Base-by-base conservation (phyloP, 345 rosid genomes). In the Boechera retrofracta region DNA sequence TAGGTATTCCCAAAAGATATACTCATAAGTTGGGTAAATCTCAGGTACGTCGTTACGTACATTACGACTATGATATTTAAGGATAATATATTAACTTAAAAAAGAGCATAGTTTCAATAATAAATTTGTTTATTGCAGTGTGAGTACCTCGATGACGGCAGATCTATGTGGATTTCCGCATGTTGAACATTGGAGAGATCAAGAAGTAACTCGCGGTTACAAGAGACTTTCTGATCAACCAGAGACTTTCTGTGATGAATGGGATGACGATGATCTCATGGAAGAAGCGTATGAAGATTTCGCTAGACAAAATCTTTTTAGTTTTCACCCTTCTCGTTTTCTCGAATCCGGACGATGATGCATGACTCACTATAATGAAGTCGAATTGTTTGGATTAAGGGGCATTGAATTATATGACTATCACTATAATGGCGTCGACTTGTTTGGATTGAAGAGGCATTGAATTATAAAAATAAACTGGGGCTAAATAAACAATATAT, bases 1-100 rank as follows among this genome's bases (percentile, higher is more conserved):
- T 83, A 29, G 83, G 87, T 31, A 47, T 70, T 58, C 93, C 97
- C 6, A 86, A 88, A 71, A 82, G 85, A 52, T 76, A 87, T 62
- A 85, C 93, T 15, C 97, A 92, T 83, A 66, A 51, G 31, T 10
- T 66, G 71, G 58, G 58, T 66, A 66, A 11, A 64, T 7, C 39
- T 32, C 57, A 48, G 55, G 41, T 63, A 42, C 38, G 26, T 26
- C 45, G 5, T 60, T 36, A 18, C 45, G 24, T 1, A 21, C 1
- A 21, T 21, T 21, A 21, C 1, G 24, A 18, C 38, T 60, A 18
- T 12, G 36, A 29, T 55, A 55, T 29, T 55, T 55, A 10, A 1
- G 2, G 7, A 26, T 28, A 10, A 51, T 52, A 16, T 53, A 53
- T 24, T 6, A 26, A 49, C 10, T 18, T 4, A 0, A 0, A 2